Base-by-base conservation (phyloP, 306 rosid genomes). In the Inga laurina region DNA sequence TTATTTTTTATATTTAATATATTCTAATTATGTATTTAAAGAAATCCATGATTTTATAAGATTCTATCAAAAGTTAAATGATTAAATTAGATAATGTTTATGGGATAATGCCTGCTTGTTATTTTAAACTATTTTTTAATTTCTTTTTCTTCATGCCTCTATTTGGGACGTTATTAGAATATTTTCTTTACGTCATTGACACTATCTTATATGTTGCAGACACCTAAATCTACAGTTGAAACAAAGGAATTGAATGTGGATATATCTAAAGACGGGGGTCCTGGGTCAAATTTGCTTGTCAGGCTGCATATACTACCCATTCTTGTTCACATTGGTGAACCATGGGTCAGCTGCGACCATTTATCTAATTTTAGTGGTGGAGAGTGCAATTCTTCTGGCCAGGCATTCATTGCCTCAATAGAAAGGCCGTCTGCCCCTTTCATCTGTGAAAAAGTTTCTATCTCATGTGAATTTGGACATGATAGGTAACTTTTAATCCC, bases 391-490 rank as follows among this genome's bases (percentile, higher is more conserved):
- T 83, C 92, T 80, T 83, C 88, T 11, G 82, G 81, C 86, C 93
- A 89, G 83, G 89, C 92, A 77, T 87, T 91, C 81, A 71, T 84
- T 82, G 57, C 88, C 74, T 81, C 88, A 35, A 48, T 79, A 83
- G 99, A 97, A 82, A 88, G 83, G 86, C 76, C 93, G 76, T 84
- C 91, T 62, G 94, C 92, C 61, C 90, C 91, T 82, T 86, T 94
- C 79, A 46, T 86, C 79, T 97, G 99, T 79, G 98, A 92, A 90
- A 91, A 85, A 59, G 88, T 97, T 74, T 88, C 94, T 10, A 80
- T 97, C 85, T 86, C 89, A 27, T 89, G 95, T 87, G 97, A 94
- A 91, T 91, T 97, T 88, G 99, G 94, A 85, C 95, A 90, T 81
- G 91, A 94, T 85, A 97, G 99, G 99, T 97, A 92, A 67, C 79